Evolutionary conservation across 306 rosid genomes (phyloP).

Genomic region (Ormosia emarginata): DNA sequence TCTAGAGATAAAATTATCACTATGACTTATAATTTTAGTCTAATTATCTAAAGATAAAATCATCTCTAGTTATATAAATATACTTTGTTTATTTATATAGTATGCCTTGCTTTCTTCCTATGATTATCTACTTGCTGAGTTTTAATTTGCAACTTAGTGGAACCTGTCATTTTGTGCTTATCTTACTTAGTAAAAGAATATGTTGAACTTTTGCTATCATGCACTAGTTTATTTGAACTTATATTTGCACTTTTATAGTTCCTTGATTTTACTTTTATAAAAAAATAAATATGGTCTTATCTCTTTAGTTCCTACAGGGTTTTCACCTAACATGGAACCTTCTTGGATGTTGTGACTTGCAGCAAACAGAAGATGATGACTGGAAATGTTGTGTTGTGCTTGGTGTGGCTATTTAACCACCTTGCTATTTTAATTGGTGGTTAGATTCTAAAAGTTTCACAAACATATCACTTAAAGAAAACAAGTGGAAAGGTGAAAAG

Average conservation of each 20-base stretch:
- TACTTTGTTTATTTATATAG: background rate
- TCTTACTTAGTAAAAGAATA: background rate
- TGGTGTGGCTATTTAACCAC: background rate
- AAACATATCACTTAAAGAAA: too few relatives aligned
- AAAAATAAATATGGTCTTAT: constrained; percentile 30
- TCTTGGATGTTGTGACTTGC: constrained; percentile 3
- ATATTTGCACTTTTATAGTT: constrained; percentile 3
- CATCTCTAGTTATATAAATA: too few relatives aligned
- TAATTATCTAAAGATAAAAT: too few relatives aligned
- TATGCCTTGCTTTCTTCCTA: background rate
- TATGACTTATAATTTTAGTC: too few relatives aligned
- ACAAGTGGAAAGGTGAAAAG: too few relatives aligned
- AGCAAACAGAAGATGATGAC: background rate
- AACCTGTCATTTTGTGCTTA: background rate
- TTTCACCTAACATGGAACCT: constrained; percentile 2
- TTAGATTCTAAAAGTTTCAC: background rate
- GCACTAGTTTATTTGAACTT: background rate
- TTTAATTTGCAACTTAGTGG: constrained; percentile 3
- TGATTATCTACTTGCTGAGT: background rate
- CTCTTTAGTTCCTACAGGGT: constrained; percentile 3
- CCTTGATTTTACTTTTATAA: background rate
- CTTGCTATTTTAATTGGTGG: background rate
- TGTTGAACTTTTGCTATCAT: background rate
- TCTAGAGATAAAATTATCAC: too few relatives aligned
- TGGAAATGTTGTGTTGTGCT: background rate